Base-by-base conservation (phyloP, 768 basidiomycete species). In the Galerina marginata region DNA sequence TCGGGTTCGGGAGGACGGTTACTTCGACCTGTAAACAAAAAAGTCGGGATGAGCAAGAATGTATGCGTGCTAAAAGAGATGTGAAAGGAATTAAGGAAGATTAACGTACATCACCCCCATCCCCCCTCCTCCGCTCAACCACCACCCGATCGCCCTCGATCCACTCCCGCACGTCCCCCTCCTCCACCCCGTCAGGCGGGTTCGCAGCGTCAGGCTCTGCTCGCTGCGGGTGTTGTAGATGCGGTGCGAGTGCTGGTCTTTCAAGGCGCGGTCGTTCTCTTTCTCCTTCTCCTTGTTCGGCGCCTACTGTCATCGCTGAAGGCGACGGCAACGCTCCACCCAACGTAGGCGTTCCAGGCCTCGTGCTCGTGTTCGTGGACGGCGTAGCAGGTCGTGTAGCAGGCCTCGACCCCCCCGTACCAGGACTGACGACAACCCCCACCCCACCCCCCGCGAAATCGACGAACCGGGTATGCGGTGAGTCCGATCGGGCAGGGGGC, bases 11-110 rank as follows among this genome's bases (percentile, higher is more conserved):
- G 48, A 87, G 73, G 20, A 90, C 83, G 49, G 87, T 83, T 16
- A 91, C 88, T 42, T 88, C 84, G 53, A 89, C 85, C 86, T 89
- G 61, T 46, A 40, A 45, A 61, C 26, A 40, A 43, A 47, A 11
- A 25, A 59, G 29, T 5, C 5, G 29, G 29, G 25, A 10, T 26
- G 10, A 54, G 39, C 29, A 45, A 9, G 9, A 29, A 52, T n/a
- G 23, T 33, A 37, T 2, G 47, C 23, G 14, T 7, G 29, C 29
- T 7, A 49, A 26, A n/a, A 44, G 4, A 54, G 52, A n/a, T 6
- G 33, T 12, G 15, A 25, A 9, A 20, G 20, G 3, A 7, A 47
- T 10, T 37, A 37, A 46, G 26, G 37, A 2, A 58, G 40, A 48
- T 6, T 11, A 49, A 70, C 74, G n/a, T 43, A 75, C 74, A 63